Percentiles rank a stretch among this genome's conserved stretches.
Evolutionary conservation across 352 stramenopile genomes (phyloP).

Genomic region (Phytophthora constricta): DNA sequence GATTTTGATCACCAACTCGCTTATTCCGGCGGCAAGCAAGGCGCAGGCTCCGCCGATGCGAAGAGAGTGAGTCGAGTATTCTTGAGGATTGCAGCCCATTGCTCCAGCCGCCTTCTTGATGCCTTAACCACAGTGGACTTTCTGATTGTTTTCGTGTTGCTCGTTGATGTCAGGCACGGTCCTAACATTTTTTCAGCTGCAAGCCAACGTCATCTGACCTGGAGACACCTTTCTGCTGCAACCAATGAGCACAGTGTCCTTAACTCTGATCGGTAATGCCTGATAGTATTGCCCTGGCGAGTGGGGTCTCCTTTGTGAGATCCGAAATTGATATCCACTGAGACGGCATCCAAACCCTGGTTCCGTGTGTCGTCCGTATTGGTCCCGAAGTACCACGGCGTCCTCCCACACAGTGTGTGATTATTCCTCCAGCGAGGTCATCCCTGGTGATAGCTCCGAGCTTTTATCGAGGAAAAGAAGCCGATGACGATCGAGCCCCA

Average conservation of each 20-base stretch:
- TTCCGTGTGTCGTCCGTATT: background rate
- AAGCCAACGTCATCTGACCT: constrained; percentile 5
- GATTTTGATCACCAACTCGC: constrained; percentile 37
- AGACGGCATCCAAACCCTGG: background rate
- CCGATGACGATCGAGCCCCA: constrained; percentile 2
- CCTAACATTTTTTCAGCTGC: constrained; percentile 6
- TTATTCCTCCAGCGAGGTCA: background rate
- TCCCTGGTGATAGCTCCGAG: constrained; percentile 26
- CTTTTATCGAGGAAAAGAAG: constrained; percentile 29
- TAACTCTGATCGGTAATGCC: constrained; percentile 19
- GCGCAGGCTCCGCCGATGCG: constrained; percentile 36
- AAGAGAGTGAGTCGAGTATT: constrained; percentile 34
- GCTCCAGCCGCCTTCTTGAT: constrained; percentile 27
- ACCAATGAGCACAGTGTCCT: background rate
- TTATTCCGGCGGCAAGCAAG: constrained; percentile 26
- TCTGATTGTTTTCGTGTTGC: constrained; percentile 19
- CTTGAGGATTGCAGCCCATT: constrained; percentile 11
- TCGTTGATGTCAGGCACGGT: constrained; percentile 23
- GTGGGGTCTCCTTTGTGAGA: constrained; percentile 18
- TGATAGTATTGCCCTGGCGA: constrained; percentile 8
- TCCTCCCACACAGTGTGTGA: constrained; percentile 11
- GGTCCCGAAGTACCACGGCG: background rate
- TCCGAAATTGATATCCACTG: constrained; percentile 9
- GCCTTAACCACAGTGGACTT: constrained; percentile 12
- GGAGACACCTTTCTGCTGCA: constrained; percentile 10